These are phyloP conservation scores for Nicotiana rustica DNA, from an alignment of 305 asterid genomes.

Conservation along the genomic window DNA sequence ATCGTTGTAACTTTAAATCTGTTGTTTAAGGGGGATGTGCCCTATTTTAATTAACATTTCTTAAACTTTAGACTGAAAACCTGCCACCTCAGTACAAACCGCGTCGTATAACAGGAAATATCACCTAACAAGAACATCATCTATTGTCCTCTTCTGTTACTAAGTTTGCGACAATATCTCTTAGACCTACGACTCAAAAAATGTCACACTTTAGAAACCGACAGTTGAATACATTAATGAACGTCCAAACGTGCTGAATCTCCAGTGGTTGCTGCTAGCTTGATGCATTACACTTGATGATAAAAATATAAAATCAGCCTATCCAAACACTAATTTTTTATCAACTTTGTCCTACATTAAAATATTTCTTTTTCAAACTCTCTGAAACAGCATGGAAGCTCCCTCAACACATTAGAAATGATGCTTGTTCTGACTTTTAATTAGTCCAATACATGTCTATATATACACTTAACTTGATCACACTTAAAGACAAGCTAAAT, in stretches of 20 bases:
- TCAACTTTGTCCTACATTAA: neutral
- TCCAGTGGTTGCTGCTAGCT: slow-evolving; percentile 25
- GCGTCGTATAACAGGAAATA: slow-evolving; percentile 31
- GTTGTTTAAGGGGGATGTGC: neutral
- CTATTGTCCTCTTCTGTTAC: slow-evolving; percentile 3
- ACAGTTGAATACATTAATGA: neutral
- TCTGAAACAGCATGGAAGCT: slow-evolving; percentile 34
- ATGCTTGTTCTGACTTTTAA: slow-evolving; percentile 16
- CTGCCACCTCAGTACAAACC: slow-evolving; percentile 27
- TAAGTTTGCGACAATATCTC: neutral
- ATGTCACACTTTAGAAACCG: neutral
- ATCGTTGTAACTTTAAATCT: neutral
- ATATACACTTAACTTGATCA: neutral
- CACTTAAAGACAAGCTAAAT: neutral
- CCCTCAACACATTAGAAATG: slow-evolving; percentile 27
- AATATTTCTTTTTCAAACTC: neutral
- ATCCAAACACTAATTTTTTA: neutral
- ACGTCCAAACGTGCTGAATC: slow-evolving; percentile 26
- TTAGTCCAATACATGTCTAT: neutral
- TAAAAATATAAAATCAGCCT: neutral
- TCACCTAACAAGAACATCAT: slow-evolving; percentile 34
- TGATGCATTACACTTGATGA: slow-evolving; percentile 8
- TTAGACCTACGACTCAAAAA: neutral
- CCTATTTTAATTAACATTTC: neutral
- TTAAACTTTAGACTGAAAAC: neutral